Evolutionary conservation across 352 stramenopile species (phyloP), one percentile per base, ranked within the genome.

Genomic region (Pythium monospermum): DNA sequence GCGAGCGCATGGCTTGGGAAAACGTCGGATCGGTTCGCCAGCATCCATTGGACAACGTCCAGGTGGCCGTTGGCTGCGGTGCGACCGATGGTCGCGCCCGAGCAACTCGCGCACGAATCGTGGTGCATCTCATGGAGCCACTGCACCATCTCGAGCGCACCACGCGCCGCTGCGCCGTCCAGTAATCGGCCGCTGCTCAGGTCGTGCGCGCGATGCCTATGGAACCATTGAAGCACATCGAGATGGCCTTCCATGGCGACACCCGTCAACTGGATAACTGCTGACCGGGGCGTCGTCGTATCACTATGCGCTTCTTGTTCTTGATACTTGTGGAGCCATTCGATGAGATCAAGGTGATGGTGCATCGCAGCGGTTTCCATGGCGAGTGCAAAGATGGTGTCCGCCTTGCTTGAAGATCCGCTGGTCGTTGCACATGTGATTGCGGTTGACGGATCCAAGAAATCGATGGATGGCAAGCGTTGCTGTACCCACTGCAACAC

Each of bases 141-240:
- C 35, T 53, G 12, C 8, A 59, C 26, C 1, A 59, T 43, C n/a
- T 40, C 12, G 7, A 59, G 52, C n/a, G 10, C 5, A 18, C 52
- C 52, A 22, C 23, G 10, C 8, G 37, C 18, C 3, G 52, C 52
- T 22, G 42, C 52, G 11, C 40, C 52, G 11, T 28, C 16, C 12
- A 59, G 18, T 5, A 53, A 13, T 15, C 40, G 15, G 16, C 21
- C 52, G 15, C 44, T n/a, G n/a, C 23, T 15, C 7, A 53, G 19
- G 31, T 59, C 42, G 6, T 59, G 32, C 18, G 52, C 33, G 16
- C 36, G 35, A 21, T 42, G 25, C 18, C 19, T 25, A 18, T 53
- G 42, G 43, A 59, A 48, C 42, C 42, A 59, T 30, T 53, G 42
- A 4, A 59, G 52, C 43, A 59, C 33, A n/a, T 43, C 26, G 19